Conservation (phyloP, 768 basidiomycete species). For the Boletus rubescentipes region DNA sequence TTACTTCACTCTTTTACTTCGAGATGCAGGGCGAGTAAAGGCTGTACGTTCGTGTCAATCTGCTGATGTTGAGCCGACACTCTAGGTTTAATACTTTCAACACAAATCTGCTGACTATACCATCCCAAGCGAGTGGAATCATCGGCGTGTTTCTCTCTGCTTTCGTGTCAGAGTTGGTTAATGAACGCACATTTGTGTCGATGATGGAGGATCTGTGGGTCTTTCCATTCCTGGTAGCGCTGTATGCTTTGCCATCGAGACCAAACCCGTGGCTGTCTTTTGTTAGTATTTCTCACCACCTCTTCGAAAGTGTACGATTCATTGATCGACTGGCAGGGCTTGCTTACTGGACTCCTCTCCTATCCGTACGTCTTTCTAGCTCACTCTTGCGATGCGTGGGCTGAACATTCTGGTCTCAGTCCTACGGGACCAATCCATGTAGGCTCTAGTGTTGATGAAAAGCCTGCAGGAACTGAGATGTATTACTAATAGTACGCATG, state of each 20-base stretch:
- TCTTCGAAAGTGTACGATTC: not conserved
- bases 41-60: not conserved
- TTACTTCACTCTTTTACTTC: conserved; percentile 60
- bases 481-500: conserved; percentile 43
- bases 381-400: not conserved
- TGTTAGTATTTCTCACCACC: conserved; percentile 31
- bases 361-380: conserved; percentile 36
- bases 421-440: conserved; percentile 52
- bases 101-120: conserved; percentile 64
- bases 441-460: not conserved
- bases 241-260: conserved; percentile 47
- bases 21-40: conserved; percentile 44
- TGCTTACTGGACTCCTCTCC: conserved; percentile 45
- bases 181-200: conserved; percentile 53
- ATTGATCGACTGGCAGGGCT: conserved; percentile 30
- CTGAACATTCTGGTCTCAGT: conserved; percentile 14
- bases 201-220: conserved; percentile 59
- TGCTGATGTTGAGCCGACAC: not conserved
- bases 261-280: conserved; percentile 56
- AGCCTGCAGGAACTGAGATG: not conserved
- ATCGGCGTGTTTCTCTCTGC: conserved; percentile 51
- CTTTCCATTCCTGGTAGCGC: conserved; percentile 58
- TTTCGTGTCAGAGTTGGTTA: conserved; percentile 49
- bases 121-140: conserved; percentile 50
- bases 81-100: conserved; percentile 56